A percentile compares a stretch with the other conserved stretches of the same genome.
phyloP scores from a whole-genome alignment of 306 rosid genomes.

The Trichosanthes truncata region DNA sequence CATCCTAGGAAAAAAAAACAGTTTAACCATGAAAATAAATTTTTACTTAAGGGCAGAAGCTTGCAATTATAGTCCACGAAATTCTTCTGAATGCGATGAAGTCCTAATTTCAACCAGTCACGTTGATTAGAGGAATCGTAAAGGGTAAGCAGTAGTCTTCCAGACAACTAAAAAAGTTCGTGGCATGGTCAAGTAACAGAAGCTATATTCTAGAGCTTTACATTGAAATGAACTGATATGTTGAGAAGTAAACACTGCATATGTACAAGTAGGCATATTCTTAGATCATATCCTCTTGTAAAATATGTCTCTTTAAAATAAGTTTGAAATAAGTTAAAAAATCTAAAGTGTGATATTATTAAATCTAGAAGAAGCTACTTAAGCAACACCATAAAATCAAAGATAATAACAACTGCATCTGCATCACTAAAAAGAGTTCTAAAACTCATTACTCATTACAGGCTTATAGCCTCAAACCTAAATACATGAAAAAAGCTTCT shows the following conservation, averaged over 20 bases:
- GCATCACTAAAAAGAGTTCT: neutral
- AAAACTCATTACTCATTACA: neutral
- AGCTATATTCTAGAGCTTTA: neutral
- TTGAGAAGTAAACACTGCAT: neutral
- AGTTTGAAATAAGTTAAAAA: neutral
- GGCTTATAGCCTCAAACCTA: neutral
- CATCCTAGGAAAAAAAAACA: conserved; percentile 40
- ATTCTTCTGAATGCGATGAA: neutral
- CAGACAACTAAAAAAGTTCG: neutral
- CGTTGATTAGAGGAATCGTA: neutral
- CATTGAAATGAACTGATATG: neutral
- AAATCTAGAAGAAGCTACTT: neutral
- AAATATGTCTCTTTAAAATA: neutral
- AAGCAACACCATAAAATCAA: neutral
- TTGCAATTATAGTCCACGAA: neutral
- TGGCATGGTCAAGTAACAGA: neutral
- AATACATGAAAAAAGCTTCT: neutral
- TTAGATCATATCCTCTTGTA: neutral
- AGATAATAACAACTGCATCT: neutral
- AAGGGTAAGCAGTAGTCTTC: neutral
- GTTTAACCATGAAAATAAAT: neutral
- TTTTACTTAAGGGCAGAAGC: neutral
- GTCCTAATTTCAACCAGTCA: neutral
- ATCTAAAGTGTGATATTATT: neutral
- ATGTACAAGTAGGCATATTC: neutral